These are phyloP conservation scores for Myxozyma geophila DNA, from an alignment of 805 yeast genomes.

Conservation along the genomic window DNA sequence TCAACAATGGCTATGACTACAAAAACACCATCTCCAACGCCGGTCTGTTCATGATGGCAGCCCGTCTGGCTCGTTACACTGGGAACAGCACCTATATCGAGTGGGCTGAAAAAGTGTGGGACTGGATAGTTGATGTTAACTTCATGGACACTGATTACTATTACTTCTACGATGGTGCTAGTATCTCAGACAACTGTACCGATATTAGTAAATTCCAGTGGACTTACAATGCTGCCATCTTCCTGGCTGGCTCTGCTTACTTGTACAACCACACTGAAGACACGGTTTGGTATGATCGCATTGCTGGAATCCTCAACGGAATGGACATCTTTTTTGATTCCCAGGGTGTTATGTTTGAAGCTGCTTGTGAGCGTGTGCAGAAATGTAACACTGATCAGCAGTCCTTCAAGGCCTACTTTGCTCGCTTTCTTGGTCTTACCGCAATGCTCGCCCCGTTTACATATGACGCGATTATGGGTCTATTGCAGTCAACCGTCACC, in stretches of 20 bases:
- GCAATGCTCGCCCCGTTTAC: constrained; percentile 67
- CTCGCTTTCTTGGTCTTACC: constrained; percentile 75
- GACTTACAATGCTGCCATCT: constrained; percentile 85
- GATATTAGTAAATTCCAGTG: constrained; percentile 65
- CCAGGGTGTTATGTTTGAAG: constrained; percentile 68
- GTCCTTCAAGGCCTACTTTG: constrained; percentile 84
- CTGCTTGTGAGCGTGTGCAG: constrained; percentile 71
- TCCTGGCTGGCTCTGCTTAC: constrained; percentile 80
- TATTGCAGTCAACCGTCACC: constrained; percentile 55
- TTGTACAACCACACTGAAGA: constrained; percentile 74
- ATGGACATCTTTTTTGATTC: constrained; percentile 55
- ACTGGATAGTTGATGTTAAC: constrained; percentile 64
- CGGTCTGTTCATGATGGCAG: constrained; percentile 76
- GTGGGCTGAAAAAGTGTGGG: constrained; percentile 71
- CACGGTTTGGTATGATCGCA: constrained; percentile 66
- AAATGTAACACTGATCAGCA: constrained; percentile 86
- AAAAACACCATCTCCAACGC: constrained; percentile 88
- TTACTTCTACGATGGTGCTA: constrained; percentile 56
- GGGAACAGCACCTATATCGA: constrained; percentile 70
- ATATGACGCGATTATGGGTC: constrained; percentile 45
- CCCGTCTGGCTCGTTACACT: constrained; percentile 82
- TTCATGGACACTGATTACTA: constrained; percentile 47
- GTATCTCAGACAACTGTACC: constrained; percentile 63
- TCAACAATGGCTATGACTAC: constrained; percentile 94
- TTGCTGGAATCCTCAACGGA: constrained; percentile 60